phyloP scores from a whole-genome alignment of 495 filamentous ascomycete genomes.

The Lasiosphaeria ovina region DNA sequence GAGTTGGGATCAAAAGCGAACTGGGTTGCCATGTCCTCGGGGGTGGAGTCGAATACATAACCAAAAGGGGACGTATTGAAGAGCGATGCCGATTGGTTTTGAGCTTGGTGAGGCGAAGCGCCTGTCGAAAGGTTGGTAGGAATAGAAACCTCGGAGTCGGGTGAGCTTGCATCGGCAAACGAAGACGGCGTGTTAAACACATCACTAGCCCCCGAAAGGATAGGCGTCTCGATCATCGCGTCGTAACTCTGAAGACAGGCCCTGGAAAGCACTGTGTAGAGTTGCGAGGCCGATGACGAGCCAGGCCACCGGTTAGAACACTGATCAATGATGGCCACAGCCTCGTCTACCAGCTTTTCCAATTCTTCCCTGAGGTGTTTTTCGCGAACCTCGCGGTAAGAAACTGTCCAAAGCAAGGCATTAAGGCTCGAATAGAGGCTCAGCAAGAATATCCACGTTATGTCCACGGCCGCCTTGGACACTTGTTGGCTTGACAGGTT shows the following conservation, averaged over 20 bases:
- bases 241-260: slow-evolving; percentile 83
- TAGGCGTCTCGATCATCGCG: slow-evolving; percentile 48
- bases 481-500: slow-evolving; percentile 74
- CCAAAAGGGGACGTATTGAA: slow-evolving; percentile 49
- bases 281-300: slow-evolving; percentile 72
- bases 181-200: slow-evolving; percentile 64
- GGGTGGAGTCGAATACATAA: slow-evolving; percentile 47
- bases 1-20: slow-evolving; percentile 32
- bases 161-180: slow-evolving; percentile 44
- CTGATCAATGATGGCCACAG: slow-evolving; percentile 69
- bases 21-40: slow-evolving; percentile 36
- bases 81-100: slow-evolving; percentile 18
- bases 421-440: slow-evolving; percentile 84
- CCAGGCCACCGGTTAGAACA: slow-evolving; percentile 87
- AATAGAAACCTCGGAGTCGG: slow-evolving; percentile 32
- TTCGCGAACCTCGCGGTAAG: slow-evolving; percentile 75
- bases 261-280: slow-evolving; percentile 75
- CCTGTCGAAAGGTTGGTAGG: slow-evolving; percentile 15
- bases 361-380: slow-evolving; percentile 68
- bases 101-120: slow-evolving; percentile 22
- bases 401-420: slow-evolving; percentile 83
- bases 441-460: slow-evolving; percentile 90
- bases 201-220: slow-evolving; percentile 50
- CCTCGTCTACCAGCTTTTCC: slow-evolving; percentile 64
- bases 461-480: slow-evolving; percentile 66